Percentiles rank a stretch among this genome's conserved stretches.
Evolutionary conservation across 1,139 yeast genomes (phyloP).

Genomic region (Saccharomyces hybrid): DNA sequence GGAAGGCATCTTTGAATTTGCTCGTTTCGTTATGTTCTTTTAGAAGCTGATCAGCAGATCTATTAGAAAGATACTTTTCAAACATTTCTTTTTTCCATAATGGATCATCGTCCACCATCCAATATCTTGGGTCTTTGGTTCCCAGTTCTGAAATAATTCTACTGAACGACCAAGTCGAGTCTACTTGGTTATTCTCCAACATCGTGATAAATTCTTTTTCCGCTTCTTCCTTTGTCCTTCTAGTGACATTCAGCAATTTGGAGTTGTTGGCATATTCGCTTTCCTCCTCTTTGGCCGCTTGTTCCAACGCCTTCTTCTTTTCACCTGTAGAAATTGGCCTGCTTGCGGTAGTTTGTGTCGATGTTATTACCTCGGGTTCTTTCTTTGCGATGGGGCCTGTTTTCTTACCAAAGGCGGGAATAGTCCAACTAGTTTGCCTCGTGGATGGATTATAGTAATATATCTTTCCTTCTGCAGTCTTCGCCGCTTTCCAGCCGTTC

Average conservation of each 20-base stretch:
- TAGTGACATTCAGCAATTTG: constrained; percentile 13
- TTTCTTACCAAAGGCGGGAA: constrained; percentile 43
- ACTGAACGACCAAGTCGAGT: constrained; percentile 70
- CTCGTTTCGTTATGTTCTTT: constrained; percentile 48
- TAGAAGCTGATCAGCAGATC: constrained; percentile 47
- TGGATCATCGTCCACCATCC: constrained; percentile 57
- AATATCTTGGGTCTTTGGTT: constrained; percentile 55
- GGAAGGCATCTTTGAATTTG: constrained; percentile 49
- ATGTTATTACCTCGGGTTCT: constrained; percentile 9
- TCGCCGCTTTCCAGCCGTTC: constrained; percentile 54
- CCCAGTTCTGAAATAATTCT: constrained; percentile 52
- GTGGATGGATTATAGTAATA: constrained; percentile 67
- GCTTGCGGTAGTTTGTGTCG: constrained; percentile 8
- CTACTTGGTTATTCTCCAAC: constrained; percentile 49
- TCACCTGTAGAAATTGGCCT: not conserved
- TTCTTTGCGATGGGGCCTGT: constrained; percentile 1
- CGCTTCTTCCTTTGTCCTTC: constrained; percentile 33
- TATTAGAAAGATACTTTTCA: constrained; percentile 53
- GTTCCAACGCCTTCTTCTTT: not conserved
- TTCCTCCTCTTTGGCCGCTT: not conserved
- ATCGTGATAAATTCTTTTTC: constrained; percentile 44
- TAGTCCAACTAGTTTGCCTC: constrained; percentile 72
- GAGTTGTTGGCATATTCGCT: constrained; percentile 15
- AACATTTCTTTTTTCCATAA: constrained; percentile 52
- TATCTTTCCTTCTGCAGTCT: constrained; percentile 59